Percentiles rank a stretch among this genome's conserved stretches.
Conservation (phyloP, 257 asterid genomes). For the Capsicum rhomboideum region DNA sequence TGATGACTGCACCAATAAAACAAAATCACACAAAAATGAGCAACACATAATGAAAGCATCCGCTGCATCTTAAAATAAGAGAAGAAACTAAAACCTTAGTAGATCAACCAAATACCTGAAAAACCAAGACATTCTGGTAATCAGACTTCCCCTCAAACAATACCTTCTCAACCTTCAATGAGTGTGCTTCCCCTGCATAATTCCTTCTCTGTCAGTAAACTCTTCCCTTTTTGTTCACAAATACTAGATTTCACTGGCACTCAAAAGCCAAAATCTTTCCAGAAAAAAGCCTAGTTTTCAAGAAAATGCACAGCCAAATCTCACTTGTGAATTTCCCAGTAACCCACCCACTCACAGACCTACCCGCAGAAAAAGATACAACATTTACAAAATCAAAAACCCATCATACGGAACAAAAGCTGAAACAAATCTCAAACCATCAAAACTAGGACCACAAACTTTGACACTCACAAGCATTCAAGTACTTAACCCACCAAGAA, state of each 20-base stretch:
- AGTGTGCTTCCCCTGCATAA: slow-evolving; percentile 95
- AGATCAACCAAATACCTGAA: slow-evolving; percentile 49
- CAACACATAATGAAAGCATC: not conserved
- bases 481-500: not conserved
- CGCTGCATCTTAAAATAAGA: not conserved
- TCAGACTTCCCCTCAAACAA: slow-evolving; percentile 85
- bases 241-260: not conserved
- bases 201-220: slow-evolving; percentile 2
- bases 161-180: slow-evolving; percentile 82
- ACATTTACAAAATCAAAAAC: not conserved
- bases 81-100: not conserved
- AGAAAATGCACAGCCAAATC: not conserved
- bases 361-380: not conserved
- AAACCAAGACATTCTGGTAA: slow-evolving; percentile 86
- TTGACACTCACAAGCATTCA: not conserved
- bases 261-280: not conserved
- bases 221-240: not conserved
- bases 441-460: not conserved
- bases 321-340: not conserved
- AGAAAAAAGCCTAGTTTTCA: not conserved
- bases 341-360: not conserved
- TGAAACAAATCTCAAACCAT: not conserved
- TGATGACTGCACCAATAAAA: slow-evolving; percentile 55
- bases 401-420: not conserved
- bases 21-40: slow-evolving; percentile 9